phyloP scores from a whole-genome alignment of 1,284 basidiomycete species.

The Dichomitus squalens region DNA sequence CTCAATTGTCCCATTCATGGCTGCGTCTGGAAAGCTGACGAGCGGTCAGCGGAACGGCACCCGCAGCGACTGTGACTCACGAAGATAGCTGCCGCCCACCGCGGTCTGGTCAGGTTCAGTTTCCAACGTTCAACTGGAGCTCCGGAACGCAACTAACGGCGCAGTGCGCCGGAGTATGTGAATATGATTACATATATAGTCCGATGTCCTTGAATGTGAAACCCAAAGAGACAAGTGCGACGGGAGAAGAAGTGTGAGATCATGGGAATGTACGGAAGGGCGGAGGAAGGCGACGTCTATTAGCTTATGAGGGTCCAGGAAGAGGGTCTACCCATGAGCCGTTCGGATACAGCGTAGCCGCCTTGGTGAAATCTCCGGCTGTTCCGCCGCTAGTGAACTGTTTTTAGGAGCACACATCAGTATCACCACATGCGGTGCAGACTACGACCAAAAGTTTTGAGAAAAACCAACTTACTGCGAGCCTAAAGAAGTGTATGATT shows the following conservation, averaged over 20 bases:
- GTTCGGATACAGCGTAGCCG: slow-evolving; percentile 78
- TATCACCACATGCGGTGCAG: background rate
- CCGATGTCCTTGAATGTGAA: slow-evolving; percentile 9
- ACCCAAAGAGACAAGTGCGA: slow-evolving; percentile 7
- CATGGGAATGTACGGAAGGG: background rate
- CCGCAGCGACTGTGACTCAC: background rate
- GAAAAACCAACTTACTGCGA: slow-evolving; percentile 66
- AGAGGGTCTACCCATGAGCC: slow-evolving; percentile 79
- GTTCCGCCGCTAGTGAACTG: slow-evolving; percentile 57
- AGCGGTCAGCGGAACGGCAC: too few relatives aligned
- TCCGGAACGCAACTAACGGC: slow-evolving; percentile 4
- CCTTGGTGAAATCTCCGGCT: slow-evolving; percentile 81
- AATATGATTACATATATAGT: slow-evolving; percentile 18
- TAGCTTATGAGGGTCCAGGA: slow-evolving; percentile 62
- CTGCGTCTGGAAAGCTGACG: too few relatives aligned
- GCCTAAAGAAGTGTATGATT: slow-evolving; percentile 81
- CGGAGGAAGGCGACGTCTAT: background rate
- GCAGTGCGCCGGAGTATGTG: slow-evolving; percentile 10
- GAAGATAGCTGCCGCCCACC: background rate
- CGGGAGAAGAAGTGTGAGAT: background rate
- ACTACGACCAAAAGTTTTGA: background rate
- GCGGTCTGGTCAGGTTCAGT: background rate
- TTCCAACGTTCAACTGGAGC: background rate
- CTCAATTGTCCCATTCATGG: background rate
- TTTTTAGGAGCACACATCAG: background rate